Base-by-base conservation (phyloP, 768 basidiomycete species). In the Termitomyces heimii region DNA sequence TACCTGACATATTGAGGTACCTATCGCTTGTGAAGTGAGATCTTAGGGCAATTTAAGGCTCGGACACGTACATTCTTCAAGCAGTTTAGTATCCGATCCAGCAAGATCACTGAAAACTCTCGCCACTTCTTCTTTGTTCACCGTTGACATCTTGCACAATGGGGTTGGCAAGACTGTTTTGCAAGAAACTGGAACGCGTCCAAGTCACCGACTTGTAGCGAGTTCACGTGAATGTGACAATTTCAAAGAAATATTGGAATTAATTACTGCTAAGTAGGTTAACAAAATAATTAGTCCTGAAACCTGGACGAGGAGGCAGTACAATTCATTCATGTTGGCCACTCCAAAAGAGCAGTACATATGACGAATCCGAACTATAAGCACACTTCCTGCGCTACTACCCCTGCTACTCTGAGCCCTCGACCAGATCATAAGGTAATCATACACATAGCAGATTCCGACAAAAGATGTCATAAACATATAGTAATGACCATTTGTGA, bases 1-100 rank as follows among this genome's bases (percentile, higher is more conserved):
- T 62, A 80, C 80, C 66, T 79, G 74, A 67, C 89, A 92, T 58
- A 91, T 75, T 26, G 76, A 75, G 32, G 79, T 75, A 61, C 88
- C 89, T 91, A 64, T 37, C 63, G n/a, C 24, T n/a, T 8, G 29
- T 50, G 43, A 49, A 46, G 46, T 22, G 18, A 40, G 26, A 54
- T 24, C 26, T 35, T 9, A n/a, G n/a, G 20, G 29, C 37, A 43
- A 37, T 13, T 12, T 18, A 32, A 13, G 34, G 5, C 6, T 20
- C 39, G 24, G 37, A 14, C 52, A 60, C 67, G 54, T 68, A 85
- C 84, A 85, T 78, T 86, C 82, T 54, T 74, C 69, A 29, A 80
- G 62, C 0, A 83, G 65, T 42, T 73, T 71, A 12, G 79, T 75
- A 53, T 84, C 79, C 8, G 61, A 66, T 35, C 56, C 69, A 60